These are phyloP conservation scores for Termitomyces sp. DNA, from an alignment of 768 basidiomycete species.

Conservation along the genomic window DNA sequence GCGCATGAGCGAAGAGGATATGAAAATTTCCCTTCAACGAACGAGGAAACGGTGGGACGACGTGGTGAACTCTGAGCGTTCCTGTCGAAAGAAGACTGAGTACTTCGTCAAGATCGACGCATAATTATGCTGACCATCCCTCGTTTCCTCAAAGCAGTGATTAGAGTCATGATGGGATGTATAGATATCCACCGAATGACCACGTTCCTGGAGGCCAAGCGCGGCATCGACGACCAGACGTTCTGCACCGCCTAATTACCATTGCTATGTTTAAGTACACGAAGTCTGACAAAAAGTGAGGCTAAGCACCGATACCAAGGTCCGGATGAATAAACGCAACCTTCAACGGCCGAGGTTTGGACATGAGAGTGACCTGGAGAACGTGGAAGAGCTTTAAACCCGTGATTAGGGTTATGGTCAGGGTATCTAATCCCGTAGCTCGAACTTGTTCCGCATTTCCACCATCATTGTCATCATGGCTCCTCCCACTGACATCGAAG, in stretches of 20 bases:
- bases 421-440: not conserved
- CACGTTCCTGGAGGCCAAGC: conserved; percentile 75
- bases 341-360: conserved; percentile 23
- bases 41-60: conserved; percentile 75
- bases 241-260: conserved; percentile 80
- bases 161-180: conserved; percentile 87
- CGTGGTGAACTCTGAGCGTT: conserved; percentile 68
- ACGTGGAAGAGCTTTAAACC: not conserved
- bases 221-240: conserved; percentile 94
- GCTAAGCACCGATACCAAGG: conserved; percentile 76
- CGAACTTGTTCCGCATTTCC: not conserved
- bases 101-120: not conserved
- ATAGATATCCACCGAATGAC: conserved; percentile 84
- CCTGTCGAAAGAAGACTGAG: conserved; percentile 38
- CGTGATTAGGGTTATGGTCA: conserved; percentile 6
- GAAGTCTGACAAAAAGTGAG: conserved; percentile 1
- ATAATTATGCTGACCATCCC: conserved; percentile 52
- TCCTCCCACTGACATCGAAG: conserved; percentile 41
- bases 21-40: conserved; percentile 77
- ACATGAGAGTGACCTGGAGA: conserved; percentile 1
- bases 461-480: not conserved
- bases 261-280: conserved; percentile 9
- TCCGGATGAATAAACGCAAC: conserved; percentile 93
- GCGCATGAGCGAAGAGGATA: conserved; percentile 82
- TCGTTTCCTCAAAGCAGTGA: conserved; percentile 92